Evolutionary conservation across 2,329 filamentous ascomycete genomes (phyloP), one percentile per base, ranked within the genome.

Genomic region (Hirsutella thompsonii): DNA sequence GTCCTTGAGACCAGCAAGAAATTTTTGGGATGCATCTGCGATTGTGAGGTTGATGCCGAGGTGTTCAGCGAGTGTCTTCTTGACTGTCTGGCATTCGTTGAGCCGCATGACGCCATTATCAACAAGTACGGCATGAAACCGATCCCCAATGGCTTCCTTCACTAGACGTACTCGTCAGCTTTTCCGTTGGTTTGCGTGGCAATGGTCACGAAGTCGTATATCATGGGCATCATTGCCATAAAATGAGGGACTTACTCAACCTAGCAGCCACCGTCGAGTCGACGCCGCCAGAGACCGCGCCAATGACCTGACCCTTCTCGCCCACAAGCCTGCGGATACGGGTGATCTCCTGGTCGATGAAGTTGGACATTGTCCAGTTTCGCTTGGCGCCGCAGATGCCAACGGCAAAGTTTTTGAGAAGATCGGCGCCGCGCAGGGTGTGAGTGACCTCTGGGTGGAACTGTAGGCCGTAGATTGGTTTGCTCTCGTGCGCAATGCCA

Each of bases 31-130:
- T 0, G 78, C 88, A 56, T 96, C 83, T 2, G 93, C 77, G 21
- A 96, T 81, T 0, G 85, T 94, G 3, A 96, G 70, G 60, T 94
- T 92, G 61, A 96, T 93, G 2, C 85, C 85, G 1, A 96, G 74
- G 49, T 92, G 80, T 54, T 88, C 60, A 2, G 72, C 71, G 2
- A 96, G 74, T 0, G 79, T 89, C 60, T 87, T 69, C 61, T 94
- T 81, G 40, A 96, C 92, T 53, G 81, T 69, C 49, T 80, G 66
- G 49, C 82, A 88, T 61, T 96, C 92, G 55, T 94, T 81, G 23
- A 92, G 70, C 32, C 92, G 79, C 73, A 98, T 80, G n/a, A 36
- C 39, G 20, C 46, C 88, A 49, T 84, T 94, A 64, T 96, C 81
- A 8, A 95, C 79, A 18, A 94, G 73, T 3, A 93, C 76, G 14